Evolutionary conservation across 2,329 filamentous ascomycete species (phyloP).

Genomic region (Penicillium janthinellum): DNA sequence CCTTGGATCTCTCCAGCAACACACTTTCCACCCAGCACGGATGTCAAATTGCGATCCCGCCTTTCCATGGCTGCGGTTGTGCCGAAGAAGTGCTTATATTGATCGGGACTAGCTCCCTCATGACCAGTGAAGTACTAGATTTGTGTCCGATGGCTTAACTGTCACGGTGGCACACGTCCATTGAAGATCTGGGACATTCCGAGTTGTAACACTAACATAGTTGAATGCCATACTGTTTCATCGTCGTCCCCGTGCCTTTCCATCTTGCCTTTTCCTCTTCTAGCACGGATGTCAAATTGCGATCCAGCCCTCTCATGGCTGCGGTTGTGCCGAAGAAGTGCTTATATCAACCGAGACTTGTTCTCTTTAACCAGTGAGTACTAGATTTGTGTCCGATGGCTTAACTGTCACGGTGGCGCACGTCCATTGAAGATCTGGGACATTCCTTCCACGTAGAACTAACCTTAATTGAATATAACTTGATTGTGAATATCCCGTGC

Average conservation of each 20-base stretch:
- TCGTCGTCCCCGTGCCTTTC: neutral
- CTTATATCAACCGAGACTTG: slow-evolving; percentile 64
- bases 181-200: slow-evolving; percentile 48
- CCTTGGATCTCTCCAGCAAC: neutral
- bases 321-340: slow-evolving; percentile 99
- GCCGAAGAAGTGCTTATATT: slow-evolving; percentile 98
- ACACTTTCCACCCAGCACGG: slow-evolving; percentile 66
- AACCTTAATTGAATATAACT: neutral
- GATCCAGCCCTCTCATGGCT: slow-evolving; percentile 80
- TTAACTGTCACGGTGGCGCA: slow-evolving; percentile 38
- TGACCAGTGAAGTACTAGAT: slow-evolving; percentile 49
- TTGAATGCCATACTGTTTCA: slow-evolving; percentile 1
- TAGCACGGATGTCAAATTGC: slow-evolving; percentile 99
- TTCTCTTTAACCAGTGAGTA: slow-evolving; percentile 43
- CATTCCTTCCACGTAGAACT: slow-evolving; percentile 26
- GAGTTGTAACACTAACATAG: slow-evolving; percentile 2
- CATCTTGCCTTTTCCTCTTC: neutral
- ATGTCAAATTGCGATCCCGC: slow-evolving; percentile 99
- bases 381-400: slow-evolving; percentile 46
- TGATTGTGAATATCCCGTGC: neutral
- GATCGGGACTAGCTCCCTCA: slow-evolving; percentile 28
- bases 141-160: slow-evolving; percentile 36
- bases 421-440: slow-evolving; percentile 50
- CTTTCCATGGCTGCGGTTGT: slow-evolving; percentile 82
- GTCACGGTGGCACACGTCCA: slow-evolving; percentile 45